phyloP scores from a whole-genome alignment of 345 rosid species.

The Cardamine chenopodiifolia region DNA sequence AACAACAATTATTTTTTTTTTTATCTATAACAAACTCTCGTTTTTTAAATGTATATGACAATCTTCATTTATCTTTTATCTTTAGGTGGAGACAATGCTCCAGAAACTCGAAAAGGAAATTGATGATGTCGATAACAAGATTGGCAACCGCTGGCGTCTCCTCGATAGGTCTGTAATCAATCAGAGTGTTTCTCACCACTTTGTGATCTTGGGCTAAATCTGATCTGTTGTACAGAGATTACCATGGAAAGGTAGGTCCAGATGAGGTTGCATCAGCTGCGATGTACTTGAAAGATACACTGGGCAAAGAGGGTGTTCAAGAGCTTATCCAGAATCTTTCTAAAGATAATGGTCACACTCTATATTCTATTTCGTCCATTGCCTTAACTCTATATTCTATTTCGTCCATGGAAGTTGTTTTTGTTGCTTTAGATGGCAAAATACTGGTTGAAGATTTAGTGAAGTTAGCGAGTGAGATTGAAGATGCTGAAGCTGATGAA shows the following conservation, averaged over 20 bases:
- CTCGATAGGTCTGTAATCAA: conserved; percentile 68
- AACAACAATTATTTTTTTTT: conserved; percentile 20
- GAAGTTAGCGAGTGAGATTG: conserved; percentile 68
- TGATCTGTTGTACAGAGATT: conserved; percentile 59
- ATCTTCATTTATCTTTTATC: conserved; percentile 34
- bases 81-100: conserved; percentile 92
- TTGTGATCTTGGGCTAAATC: background rate
- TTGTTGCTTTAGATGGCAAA: conserved; percentile 64
- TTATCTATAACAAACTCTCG: background rate
- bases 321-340: conserved; percentile 88
- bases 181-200: background rate
- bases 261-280: conserved; percentile 97
- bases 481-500: conserved; percentile 54
- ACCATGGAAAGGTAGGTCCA: conserved; percentile 89
- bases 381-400: too few species aligned
- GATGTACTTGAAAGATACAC: conserved; percentile 74
- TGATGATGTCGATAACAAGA: conserved; percentile 94
- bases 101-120: conserved; percentile 97
- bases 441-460: conserved; percentile 86
- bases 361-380: background rate
- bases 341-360: conserved; percentile 71
- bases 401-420: too few species aligned
- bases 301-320: conserved; percentile 87
- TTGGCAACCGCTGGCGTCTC: conserved; percentile 88
- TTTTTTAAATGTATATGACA: background rate